These are phyloP conservation scores for Lactarius psammicola DNA, from an alignment of 768 basidiomycete genomes.

Conservation along the genomic window DNA sequence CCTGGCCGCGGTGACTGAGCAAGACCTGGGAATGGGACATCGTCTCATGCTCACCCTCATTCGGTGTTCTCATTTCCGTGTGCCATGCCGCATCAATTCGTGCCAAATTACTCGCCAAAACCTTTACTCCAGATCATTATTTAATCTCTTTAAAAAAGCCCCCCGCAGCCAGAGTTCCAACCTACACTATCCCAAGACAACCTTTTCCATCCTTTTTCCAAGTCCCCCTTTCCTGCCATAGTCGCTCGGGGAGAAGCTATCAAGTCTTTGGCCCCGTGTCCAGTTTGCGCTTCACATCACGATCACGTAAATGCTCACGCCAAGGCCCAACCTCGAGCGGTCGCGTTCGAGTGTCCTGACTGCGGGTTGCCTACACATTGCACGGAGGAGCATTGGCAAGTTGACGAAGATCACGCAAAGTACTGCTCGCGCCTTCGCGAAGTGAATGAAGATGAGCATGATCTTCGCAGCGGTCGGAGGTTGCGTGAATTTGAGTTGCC, in stretches of 20 bases:
- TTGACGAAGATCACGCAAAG: conserved; percentile 79
- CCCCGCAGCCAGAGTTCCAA: conserved; percentile 34
- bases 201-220: conserved; percentile 83
- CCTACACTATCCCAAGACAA: conserved; percentile 56
- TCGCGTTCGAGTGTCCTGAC: conserved; percentile 87
- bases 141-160: conserved; percentile 28
- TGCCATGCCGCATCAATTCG: conserved; percentile 8
- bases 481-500: conserved; percentile 91
- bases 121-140: conserved; percentile 17
- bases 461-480: conserved; percentile 82
- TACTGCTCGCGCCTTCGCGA: conserved; percentile 85
- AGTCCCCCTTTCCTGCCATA: conserved; percentile 84
- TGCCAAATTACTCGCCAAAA: not conserved
- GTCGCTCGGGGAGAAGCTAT: conserved; percentile 80
- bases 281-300: conserved; percentile 69
- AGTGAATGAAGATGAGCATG: conserved; percentile 98
- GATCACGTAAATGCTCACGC: conserved; percentile 46
- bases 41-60: conserved; percentile 15
- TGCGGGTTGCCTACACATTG: conserved; percentile 99
- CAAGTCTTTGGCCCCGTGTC: conserved; percentile 84
- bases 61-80: conserved; percentile 6
- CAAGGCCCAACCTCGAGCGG: conserved; percentile 59
- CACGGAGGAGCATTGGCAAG: conserved; percentile 77
- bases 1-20: not conserved
- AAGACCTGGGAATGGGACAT: not conserved